A percentile compares a stretch with the other conserved stretches of the same genome.
Evolutionary conservation across 176 grass and related monocot genomes (phyloP).

Genomic region (Oryza rufipogon): DNA sequence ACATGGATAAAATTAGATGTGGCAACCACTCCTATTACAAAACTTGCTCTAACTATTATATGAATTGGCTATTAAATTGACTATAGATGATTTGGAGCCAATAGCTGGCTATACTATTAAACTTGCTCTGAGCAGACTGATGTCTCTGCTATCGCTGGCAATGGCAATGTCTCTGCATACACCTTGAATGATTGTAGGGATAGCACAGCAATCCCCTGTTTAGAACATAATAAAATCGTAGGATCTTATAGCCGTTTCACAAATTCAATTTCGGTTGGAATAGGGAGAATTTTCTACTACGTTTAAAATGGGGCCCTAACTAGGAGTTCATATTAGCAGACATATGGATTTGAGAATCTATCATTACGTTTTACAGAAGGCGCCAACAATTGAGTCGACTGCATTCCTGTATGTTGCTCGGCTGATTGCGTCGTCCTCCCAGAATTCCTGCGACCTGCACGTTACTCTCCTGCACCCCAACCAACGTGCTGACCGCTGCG

Average conservation of each 20-base stretch:
- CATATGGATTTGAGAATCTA: background rate
- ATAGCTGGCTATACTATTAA: no score
- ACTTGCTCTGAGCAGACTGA: no score
- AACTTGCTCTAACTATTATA: no score
- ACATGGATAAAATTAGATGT: no score
- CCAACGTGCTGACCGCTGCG: slow-evolving; percentile 4
- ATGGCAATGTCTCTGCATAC: no score
- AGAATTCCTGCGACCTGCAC: slow-evolving; percentile 23
- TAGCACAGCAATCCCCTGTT: no score
- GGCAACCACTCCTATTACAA: no score
- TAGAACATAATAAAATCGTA: background rate
- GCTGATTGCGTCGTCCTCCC: background rate
- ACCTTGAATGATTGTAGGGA: no score
- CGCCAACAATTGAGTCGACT: background rate
- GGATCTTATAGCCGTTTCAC: background rate
- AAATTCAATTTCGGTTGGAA: background rate
- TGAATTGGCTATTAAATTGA: no score
- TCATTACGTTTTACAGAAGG: background rate
- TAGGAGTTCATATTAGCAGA: background rate
- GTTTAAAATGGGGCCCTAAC: no score
- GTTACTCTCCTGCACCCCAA: slow-evolving; percentile 16
- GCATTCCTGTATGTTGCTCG: background rate
- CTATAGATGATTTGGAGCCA: no score
- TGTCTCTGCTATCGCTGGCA: no score
- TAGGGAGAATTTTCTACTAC: background rate